Evolutionary conservation across 192 early-diverging fungal species (phyloP).

Genomic region (Glomus cerebriforme): DNA sequence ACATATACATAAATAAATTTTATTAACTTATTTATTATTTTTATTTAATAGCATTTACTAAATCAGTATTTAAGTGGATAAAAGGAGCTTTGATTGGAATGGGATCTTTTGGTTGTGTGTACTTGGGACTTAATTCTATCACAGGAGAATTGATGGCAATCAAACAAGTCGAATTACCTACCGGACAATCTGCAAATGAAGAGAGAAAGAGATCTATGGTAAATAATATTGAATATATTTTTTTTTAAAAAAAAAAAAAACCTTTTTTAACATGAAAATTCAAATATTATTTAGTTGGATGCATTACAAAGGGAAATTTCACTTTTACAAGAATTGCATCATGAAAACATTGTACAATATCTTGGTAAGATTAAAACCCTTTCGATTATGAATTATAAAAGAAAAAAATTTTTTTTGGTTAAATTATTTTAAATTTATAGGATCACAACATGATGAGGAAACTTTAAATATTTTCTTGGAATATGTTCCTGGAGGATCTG

Average conservation of each 20-base stretch:
- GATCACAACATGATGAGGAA: slow-evolving; percentile 73
- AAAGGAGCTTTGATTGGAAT: slow-evolving; percentile 89
- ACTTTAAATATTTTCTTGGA: slow-evolving; percentile 93
- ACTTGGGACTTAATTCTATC: slow-evolving; percentile 83
- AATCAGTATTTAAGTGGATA: slow-evolving; percentile 67
- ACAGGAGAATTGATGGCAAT: slow-evolving; percentile 95
- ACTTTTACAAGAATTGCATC: slow-evolving; percentile 87
- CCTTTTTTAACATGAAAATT: no score
- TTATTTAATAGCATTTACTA: slow-evolving; percentile 36
- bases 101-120: slow-evolving; percentile 97
- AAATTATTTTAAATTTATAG: slow-evolving; percentile 46
- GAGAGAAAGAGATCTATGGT: slow-evolving; percentile 76
- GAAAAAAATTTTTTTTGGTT: background rate
- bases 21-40: slow-evolving; percentile 9
- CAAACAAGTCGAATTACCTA: slow-evolving; percentile 89
- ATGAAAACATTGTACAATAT: slow-evolving; percentile 97
- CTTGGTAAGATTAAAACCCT: slow-evolving; percentile 55
- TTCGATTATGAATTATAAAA: slow-evolving; percentile 1
- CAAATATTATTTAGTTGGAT: slow-evolving; percentile 49
- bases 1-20: no score
- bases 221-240: background rate
- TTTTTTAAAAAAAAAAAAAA: background rate
- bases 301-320: slow-evolving; percentile 88
- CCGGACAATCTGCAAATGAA: slow-evolving; percentile 67
- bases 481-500: slow-evolving; percentile 97